Percentiles rank a stretch among this genome's conserved stretches.
Conservation (phyloP, 2,329 filamentous ascomycete species). For the Fusarium sp. region DNA sequence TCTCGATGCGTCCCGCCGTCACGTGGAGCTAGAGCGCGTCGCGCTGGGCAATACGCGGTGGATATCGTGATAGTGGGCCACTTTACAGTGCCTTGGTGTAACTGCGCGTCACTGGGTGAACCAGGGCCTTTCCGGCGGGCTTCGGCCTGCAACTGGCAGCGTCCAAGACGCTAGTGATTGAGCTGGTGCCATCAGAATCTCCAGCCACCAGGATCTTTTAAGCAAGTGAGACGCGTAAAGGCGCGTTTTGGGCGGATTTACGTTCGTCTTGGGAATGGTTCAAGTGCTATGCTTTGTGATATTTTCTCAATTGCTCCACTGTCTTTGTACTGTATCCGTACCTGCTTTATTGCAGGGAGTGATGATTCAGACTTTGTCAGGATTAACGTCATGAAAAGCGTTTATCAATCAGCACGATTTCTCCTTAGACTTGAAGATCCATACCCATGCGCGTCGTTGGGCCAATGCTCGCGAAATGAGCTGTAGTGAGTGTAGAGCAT, state of each 20-base stretch:
- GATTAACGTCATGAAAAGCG: slow-evolving; percentile 37
- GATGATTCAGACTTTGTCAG: slow-evolving; percentile 48
- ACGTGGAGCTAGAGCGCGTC: slow-evolving; percentile 56
- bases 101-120: slow-evolving; percentile 46
- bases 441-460: slow-evolving; percentile 40
- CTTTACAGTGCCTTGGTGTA: slow-evolving; percentile 38
- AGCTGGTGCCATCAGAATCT: slow-evolving; percentile 36
- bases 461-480: slow-evolving; percentile 39
- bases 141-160: slow-evolving; percentile 29
- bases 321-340: slow-evolving; percentile 25
- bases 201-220: slow-evolving; percentile 42
- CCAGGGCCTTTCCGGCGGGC: slow-evolving; percentile 38
- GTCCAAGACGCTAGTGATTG: slow-evolving; percentile 37
- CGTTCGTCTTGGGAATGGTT: slow-evolving; percentile 38
- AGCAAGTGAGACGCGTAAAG: slow-evolving; percentile 44
- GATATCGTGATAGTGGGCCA: slow-evolving; percentile 42
- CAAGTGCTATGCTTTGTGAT: slow-evolving; percentile 22
- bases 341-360: slow-evolving; percentile 33
- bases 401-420: slow-evolving; percentile 54
- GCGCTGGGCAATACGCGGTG: slow-evolving; percentile 49
- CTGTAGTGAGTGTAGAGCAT: slow-evolving; percentile 17
- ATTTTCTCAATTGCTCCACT: slow-evolving; percentile 23
- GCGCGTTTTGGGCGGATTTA: slow-evolving; percentile 42
- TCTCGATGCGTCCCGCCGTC: slow-evolving; percentile 51
- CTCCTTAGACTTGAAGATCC: slow-evolving; percentile 7